A percentile compares a stretch with the other conserved stretches of the same genome.
Conservation (phyloP, 108 stramenopile species). For the Nitzschia sp. region DNA sequence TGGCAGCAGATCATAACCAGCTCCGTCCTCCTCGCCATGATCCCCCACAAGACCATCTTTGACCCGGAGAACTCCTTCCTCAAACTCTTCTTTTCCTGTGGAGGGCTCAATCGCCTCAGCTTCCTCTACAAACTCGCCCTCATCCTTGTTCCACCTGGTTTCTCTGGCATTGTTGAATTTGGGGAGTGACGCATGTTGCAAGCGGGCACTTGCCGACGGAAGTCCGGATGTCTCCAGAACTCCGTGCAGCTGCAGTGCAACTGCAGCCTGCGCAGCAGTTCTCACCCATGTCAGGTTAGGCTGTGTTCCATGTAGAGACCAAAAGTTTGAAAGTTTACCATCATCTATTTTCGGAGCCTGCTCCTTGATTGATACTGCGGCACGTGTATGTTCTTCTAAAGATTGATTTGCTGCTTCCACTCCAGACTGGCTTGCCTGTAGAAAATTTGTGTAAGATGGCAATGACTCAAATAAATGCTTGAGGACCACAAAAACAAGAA, state of each 20-base stretch:
- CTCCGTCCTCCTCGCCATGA: constrained; percentile 40
- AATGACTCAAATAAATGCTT: background rate
- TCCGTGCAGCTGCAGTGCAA: constrained; percentile 84
- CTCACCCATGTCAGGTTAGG: constrained; percentile 79
- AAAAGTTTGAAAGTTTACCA: constrained; percentile 36
- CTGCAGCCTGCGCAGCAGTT: constrained; percentile 82
- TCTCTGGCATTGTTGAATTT: constrained; percentile 59
- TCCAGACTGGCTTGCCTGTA: constrained; percentile 82
- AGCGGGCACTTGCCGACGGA: constrained; percentile 74
- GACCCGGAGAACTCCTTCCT: constrained; percentile 72
- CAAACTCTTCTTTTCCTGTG: constrained; percentile 43
- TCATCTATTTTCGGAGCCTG: constrained; percentile 46
- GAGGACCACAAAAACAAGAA: background rate
- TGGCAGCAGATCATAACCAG: constrained; percentile 80
- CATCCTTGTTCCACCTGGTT: constrained; percentile 57
- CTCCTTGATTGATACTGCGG: constrained; percentile 39
- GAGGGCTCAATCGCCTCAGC: constrained; percentile 15
- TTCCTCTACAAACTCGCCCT: constrained; percentile 15
- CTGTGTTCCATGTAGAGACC: constrained; percentile 23
- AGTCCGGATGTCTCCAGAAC: constrained; percentile 83
- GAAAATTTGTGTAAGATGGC: constrained; percentile 10
- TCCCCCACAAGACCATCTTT: constrained; percentile 48
- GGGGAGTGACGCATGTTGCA: constrained; percentile 86
- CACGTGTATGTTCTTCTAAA: constrained; percentile 58
- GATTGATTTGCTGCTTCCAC: constrained; percentile 79